A percentile compares a stretch with the other conserved stretches of the same genome.
Conservation (phyloP, 192 early-diverging fungal genomes). For the Diversispora epigaea region DNA sequence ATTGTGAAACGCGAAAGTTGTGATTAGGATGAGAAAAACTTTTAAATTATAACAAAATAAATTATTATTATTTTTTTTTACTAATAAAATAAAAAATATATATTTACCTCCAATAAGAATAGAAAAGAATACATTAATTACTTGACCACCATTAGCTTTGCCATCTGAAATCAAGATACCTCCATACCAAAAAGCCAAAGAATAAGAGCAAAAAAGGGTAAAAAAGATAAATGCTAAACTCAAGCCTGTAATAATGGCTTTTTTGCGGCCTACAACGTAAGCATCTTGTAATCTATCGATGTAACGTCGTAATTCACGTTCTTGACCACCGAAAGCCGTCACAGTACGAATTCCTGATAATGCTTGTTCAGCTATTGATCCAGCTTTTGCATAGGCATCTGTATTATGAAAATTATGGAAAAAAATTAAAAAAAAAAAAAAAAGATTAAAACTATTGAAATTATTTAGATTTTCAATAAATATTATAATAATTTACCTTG, state of each 20-base stretch:
- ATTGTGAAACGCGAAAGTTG: background rate
- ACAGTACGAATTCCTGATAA: slow-evolving; percentile 83
- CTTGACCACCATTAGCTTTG: slow-evolving; percentile 45
- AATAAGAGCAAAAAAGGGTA: slow-evolving; percentile 70
- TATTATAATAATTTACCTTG: slow-evolving; percentile 35
- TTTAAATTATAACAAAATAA: background rate
- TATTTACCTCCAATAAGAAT: slow-evolving; percentile 72
- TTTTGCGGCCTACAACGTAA: slow-evolving; percentile 59
- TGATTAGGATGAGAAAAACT: background rate
- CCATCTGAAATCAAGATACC: slow-evolving; percentile 46
- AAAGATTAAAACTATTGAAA: background rate
- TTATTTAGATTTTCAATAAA: too few species aligned
- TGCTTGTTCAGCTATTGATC: slow-evolving; percentile 81
- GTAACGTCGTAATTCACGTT: slow-evolving; percentile 70
- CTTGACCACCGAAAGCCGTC: slow-evolving; percentile 75
- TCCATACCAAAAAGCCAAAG: slow-evolving; percentile 82
- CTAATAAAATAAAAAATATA: background rate
- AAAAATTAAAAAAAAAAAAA: background rate
- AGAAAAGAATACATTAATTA: slow-evolving; percentile 86
- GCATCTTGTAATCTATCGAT: slow-evolving; percentile 58
- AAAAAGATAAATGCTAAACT: slow-evolving; percentile 71
- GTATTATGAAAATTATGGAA: slow-evolving; percentile 35
- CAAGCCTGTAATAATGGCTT: slow-evolving; percentile 53
- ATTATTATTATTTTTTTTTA: background rate
- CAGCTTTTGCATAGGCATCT: slow-evolving; percentile 77